Conservation (phyloP, 2,329 filamentous ascomycete species). For the Rhynchosporium agropyri region DNA sequence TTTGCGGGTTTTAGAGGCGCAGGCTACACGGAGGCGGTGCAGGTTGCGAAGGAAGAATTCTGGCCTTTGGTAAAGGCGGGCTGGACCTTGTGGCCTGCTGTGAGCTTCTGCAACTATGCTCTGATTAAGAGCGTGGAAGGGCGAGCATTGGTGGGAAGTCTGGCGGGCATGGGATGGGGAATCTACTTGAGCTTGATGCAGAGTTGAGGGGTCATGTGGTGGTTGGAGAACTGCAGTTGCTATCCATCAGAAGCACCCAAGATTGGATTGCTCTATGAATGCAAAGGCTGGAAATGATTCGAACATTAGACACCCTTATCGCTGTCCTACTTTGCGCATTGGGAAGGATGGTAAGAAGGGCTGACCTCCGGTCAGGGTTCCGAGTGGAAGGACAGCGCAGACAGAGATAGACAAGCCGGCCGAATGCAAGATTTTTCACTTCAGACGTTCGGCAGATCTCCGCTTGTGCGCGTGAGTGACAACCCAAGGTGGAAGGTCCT, state of each 20-base stretch:
- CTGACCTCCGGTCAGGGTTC: too few species aligned
- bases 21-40: constrained; percentile 50
- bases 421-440: background rate
- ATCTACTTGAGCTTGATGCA: constrained; percentile 72
- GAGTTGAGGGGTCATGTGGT: constrained; percentile 33
- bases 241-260: background rate
- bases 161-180: constrained; percentile 74
- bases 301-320: too few species aligned
- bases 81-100: constrained; percentile 71
- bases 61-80: constrained; percentile 68
- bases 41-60: constrained; percentile 57
- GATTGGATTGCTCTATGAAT: background rate
- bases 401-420: background rate
- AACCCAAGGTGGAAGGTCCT: background rate
- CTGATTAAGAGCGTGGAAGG: constrained; percentile 69
- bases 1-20: constrained; percentile 48
- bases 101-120: constrained; percentile 71
- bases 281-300: too few species aligned
- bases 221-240: background rate
- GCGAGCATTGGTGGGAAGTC: constrained; percentile 69
- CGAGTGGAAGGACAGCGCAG: background rate
- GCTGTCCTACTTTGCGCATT: too few species aligned
- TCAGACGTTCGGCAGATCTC: background rate
- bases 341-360: too few species aligned
- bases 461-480: too few species aligned